A percentile compares a stretch with the other conserved stretches of the same genome.
phyloP scores from a whole-genome alignment of 805 yeast species.

The Candida germanica region DNA sequence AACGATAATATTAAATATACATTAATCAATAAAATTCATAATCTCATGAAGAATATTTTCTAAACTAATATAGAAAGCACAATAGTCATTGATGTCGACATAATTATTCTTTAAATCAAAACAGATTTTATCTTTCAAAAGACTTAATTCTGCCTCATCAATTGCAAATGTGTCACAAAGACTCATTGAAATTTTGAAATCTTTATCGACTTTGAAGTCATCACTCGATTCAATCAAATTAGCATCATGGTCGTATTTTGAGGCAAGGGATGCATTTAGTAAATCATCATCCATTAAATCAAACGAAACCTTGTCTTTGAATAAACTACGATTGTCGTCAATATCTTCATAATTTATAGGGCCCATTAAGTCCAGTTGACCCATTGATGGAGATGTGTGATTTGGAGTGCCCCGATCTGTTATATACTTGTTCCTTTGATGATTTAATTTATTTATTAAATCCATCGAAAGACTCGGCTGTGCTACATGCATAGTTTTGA shows the following conservation, averaged over 20 bases:
- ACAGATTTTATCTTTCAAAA: constrained; percentile 35
- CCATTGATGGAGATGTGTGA: neutral
- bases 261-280: neutral
- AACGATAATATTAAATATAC: neutral
- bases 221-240: constrained; percentile 11
- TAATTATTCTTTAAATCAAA: constrained; percentile 42
- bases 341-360: neutral
- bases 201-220: constrained; percentile 9
- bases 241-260: constrained; percentile 6
- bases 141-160: constrained; percentile 24
- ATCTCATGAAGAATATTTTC: constrained; percentile 39
- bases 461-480: constrained; percentile 27
- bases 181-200: constrained; percentile 8
- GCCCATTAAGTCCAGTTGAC: neutral
- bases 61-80: constrained; percentile 41
- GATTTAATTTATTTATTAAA: constrained; percentile 10
- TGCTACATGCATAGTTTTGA: constrained; percentile 42
- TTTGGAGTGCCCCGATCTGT: constrained; percentile 1
- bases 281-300: constrained; percentile 7
- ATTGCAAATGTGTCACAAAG: constrained; percentile 8
- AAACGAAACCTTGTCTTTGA: constrained; percentile 2
- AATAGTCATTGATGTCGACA: constrained; percentile 43
- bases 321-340: neutral
- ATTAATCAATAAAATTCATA: constrained; percentile 33
- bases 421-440: constrained; percentile 5